Base-by-base conservation (phyloP, 2,329 filamentous ascomycete genomes). In the Diaporthe aspalathi region DNA sequence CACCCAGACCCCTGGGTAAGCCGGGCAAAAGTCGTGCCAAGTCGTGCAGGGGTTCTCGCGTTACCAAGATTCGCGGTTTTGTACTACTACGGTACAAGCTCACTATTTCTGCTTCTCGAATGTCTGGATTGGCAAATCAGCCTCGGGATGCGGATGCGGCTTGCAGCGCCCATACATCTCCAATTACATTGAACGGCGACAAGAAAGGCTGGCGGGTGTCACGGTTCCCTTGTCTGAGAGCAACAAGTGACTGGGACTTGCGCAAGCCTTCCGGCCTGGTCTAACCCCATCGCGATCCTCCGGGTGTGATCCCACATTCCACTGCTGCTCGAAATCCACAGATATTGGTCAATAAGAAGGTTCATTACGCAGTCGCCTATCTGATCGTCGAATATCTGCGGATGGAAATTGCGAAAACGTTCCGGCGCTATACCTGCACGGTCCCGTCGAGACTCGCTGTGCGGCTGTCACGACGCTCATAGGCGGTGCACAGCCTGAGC, bases 1-100 rank as follows among this genome's bases (percentile, higher is more conserved):
- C 53, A 43, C n/a, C 67, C 67, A 40, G 53, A n/a, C 32, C 43
- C 52, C 50, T 68, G 67, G 67, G 67, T 68, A 60, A 60, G 53
- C 66, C 66, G 66, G 66, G 49, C 52, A 16, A 47, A 68, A 29
- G 53, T 47, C 45, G 16, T 43, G 67, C 50, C 53, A 35, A 57
- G n/a, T 68, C 6, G n/a, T 35, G 27, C 40, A 56, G 29, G 60
- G 60, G 45, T 32, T 43, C 12, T 24, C 50, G 17, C 17, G 60
- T 38, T 29, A 22, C 27, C 52, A 24, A 54, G 14, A 32, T 24
- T 27, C 38, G 35, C 16, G 22, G 14, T 16, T 38, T 20, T 17
- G 54, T 67, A 5, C 5, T 35, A 20, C 24, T 32, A 7, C 20
- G n/a, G n/a, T 17, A 5, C 24, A 47, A 32, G 49, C 49, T 32